A percentile compares a stretch with the other conserved stretches of the same genome.
These are phyloP conservation scores for Dentipellis sp. DNA, from an alignment of 768 basidiomycete genomes.

Conservation along the genomic window DNA sequence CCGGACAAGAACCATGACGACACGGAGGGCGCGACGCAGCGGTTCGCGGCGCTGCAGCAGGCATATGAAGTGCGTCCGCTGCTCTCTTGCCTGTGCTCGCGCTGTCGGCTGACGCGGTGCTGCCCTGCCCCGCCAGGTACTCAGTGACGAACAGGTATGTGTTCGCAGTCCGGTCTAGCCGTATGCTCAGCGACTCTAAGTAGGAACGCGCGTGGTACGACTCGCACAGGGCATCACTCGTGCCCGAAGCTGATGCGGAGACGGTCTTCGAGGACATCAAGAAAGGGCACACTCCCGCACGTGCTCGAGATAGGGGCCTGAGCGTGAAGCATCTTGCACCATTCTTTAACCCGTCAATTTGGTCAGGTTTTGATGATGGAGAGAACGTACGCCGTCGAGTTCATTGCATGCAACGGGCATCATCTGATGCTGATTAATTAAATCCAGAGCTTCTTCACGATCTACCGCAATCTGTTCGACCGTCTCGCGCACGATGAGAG, in stretches of 20 bases:
- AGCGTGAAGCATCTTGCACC: constrained; percentile 72
- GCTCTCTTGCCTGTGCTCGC: constrained; percentile 1
- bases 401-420: not conserved
- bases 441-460: constrained; percentile 74
- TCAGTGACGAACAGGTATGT: constrained; percentile 90
- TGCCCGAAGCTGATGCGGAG: constrained; percentile 76
- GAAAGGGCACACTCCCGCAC: constrained; percentile 49
- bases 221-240: constrained; percentile 73
- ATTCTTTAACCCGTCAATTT: constrained; percentile 73
- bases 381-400: constrained; percentile 37
- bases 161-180: not conserved
- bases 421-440: not conserved
- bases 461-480: constrained; percentile 81
- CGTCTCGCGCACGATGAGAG: constrained; percentile 78
- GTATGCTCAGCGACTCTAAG: not conserved
- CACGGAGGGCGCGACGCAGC: constrained; percentile 75
- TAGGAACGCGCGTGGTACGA: constrained; percentile 99
- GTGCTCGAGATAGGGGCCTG: constrained; percentile 60
- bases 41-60: constrained; percentile 84
- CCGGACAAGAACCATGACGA: constrained; percentile 85
- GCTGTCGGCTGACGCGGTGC: not conserved
- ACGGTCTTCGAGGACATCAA: constrained; percentile 81
- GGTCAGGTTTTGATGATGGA: constrained; percentile 55
- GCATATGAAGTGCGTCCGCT: constrained; percentile 78
- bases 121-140: constrained; percentile 41